Evolutionary conservation across 495 filamentous ascomycete species (phyloP), one percentile per base, ranked within the genome.

Genomic region (Aspergillus mulundensis): DNA sequence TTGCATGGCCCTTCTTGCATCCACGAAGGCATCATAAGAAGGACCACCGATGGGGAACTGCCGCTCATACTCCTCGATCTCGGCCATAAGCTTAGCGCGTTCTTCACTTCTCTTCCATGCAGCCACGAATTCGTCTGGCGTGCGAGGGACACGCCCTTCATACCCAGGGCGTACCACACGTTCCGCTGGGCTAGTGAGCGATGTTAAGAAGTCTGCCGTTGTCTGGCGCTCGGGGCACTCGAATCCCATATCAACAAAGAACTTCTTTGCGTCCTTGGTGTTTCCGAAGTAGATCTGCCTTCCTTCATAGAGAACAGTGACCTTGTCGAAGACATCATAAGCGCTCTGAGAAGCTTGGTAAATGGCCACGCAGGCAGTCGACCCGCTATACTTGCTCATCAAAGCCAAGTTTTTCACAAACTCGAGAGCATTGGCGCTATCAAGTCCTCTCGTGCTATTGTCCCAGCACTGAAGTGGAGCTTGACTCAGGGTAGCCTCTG

Each of bases 261-360:
- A 87, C 20, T 74, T 62, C 32, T 78, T 77, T 5, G 83, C 84
- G 19, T 76, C 65, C 5, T 74, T 66, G 1, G 71, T 71, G 0
- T 71, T 76, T 0, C 85, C 84, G 53, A 81, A 85, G 61, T 79
- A 87, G 23, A 86, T 83, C 60, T 85, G 75, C 0, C 78, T 70
- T 5, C 84, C 84, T 40, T 83, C 79, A 60, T 87, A 84, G 0
- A 87, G 61, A 0, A 87, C 75, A 14, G 67, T 62, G 12, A 77
- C 77, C 63, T 84, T 84, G 59, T 85, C 82, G 50, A 85, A 84
- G 15, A 64, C 32, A n/a, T 50, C 68, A 67, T 93, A 95, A 40
- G 92, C 92, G 58, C 79, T 84, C 67, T 95, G 88, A 8, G 82
- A 84, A 0, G 89, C 89, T 65, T 94, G 89, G 62, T 92, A 94